Conservation (phyloP, 2,329 filamentous ascomycete genomes). For the Aspergillus caelatus region DNA sequence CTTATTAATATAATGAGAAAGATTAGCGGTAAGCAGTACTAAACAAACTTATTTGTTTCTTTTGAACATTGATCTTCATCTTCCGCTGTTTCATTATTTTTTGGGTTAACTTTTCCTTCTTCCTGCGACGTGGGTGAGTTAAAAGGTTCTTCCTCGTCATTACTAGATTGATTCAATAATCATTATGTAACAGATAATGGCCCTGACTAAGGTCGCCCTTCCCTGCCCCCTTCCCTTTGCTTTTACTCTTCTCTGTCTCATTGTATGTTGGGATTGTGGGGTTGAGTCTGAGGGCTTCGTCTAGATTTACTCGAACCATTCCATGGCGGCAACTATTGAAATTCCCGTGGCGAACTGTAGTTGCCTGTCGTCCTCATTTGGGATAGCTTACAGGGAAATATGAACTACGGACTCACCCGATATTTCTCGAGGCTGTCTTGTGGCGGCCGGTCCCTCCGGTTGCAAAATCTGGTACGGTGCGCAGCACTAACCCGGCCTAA, state of each 20-base stretch:
- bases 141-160: background rate
- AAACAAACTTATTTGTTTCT: background rate
- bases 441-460: background rate
- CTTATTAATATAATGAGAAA: background rate
- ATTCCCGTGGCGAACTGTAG: background rate
- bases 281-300: background rate
- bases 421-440: background rate
- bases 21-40: background rate
- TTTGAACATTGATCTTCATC: background rate
- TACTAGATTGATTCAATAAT: background rate
- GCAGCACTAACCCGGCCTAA: background rate
- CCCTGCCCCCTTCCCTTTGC: background rate
- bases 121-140: background rate
- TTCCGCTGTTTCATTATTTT: background rate
- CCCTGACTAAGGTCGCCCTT: background rate
- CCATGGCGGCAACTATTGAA: background rate
- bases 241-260: background rate
- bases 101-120: background rate
- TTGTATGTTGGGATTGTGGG: background rate
- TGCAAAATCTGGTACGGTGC: background rate
- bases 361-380: background rate
- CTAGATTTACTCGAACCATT: background rate
- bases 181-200: background rate
- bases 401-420: background rate
- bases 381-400: background rate